phyloP scores from a whole-genome alignment of 2,329 filamentous ascomycete species.

The Coniella lustricola region DNA sequence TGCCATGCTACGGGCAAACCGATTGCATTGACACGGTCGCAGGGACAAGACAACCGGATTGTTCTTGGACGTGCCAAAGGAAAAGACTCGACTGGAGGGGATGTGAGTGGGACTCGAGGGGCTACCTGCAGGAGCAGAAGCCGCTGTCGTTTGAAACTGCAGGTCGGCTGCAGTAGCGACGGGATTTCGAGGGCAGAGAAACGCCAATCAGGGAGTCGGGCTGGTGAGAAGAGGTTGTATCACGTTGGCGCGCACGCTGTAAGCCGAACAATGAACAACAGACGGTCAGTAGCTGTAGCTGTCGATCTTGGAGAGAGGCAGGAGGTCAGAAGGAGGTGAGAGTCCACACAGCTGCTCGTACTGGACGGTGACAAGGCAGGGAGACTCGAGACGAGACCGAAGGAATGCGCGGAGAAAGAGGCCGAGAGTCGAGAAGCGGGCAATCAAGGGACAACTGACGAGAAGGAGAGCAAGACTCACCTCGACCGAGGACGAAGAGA shows the following conservation, averaged over 20 bases:
- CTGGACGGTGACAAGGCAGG: background rate
- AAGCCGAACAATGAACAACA: no score
- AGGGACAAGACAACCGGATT: constrained; percentile 8
- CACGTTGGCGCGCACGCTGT: no score
- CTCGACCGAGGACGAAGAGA: no score
- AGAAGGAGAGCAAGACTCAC: no score
- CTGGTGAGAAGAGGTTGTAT: no score
- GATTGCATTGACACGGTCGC: constrained; percentile 14
- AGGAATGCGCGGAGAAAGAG: background rate
- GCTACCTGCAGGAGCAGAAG: background rate
- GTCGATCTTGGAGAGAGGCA: no score
- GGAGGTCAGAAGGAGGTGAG: no score
- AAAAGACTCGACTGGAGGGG: background rate
- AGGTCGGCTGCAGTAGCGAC: background rate
- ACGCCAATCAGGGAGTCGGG: no score
- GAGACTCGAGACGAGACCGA: background rate
- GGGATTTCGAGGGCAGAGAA: background rate
- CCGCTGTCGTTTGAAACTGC: background rate
- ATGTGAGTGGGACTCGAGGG: background rate
- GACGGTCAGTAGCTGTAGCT: no score
- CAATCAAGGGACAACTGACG: background rate
- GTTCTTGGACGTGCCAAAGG: constrained; percentile 3
- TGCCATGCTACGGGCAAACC: constrained; percentile 25
- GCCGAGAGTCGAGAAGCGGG: background rate
- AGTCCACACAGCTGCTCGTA: no score